Conservation (phyloP, 371 early-diverging fungal species). For the Mucor lusitanicus region DNA sequence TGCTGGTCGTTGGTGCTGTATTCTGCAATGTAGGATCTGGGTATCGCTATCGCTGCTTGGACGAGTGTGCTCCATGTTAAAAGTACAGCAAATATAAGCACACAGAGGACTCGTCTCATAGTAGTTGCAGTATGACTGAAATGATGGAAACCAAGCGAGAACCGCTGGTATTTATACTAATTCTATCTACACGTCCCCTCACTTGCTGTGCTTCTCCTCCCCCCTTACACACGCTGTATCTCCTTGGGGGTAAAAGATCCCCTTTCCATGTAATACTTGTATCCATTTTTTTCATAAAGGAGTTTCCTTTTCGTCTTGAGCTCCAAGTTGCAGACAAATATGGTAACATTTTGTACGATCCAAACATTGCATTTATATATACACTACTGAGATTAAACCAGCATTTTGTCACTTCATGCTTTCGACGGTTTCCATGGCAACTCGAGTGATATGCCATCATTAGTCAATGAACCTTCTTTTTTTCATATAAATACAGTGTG, state of each 20-base stretch:
- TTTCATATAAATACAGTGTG: background rate
- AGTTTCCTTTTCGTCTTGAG: background rate
- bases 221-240: background rate
- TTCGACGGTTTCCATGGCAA: background rate
- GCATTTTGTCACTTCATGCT: background rate
- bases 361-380: background rate
- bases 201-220: background rate
- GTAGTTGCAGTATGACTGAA: background rate
- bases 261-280: background rate
- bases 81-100: background rate
- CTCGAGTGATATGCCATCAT: background rate
- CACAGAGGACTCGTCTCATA: background rate
- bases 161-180: background rate
- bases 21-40: conserved; percentile 47
- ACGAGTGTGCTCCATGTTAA: background rate
- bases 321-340: background rate
- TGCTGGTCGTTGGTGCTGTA: conserved; percentile 18
- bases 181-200: background rate
- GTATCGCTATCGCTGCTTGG: conserved; percentile 14
- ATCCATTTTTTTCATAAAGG: background rate
- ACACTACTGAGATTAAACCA: background rate
- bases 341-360: background rate
- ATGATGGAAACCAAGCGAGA: background rate
- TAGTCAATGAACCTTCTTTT: background rate
- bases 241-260: background rate